phyloP scores from a whole-genome alignment of 75 land plant genomes.

The Selaginella moellendorffii region DNA sequence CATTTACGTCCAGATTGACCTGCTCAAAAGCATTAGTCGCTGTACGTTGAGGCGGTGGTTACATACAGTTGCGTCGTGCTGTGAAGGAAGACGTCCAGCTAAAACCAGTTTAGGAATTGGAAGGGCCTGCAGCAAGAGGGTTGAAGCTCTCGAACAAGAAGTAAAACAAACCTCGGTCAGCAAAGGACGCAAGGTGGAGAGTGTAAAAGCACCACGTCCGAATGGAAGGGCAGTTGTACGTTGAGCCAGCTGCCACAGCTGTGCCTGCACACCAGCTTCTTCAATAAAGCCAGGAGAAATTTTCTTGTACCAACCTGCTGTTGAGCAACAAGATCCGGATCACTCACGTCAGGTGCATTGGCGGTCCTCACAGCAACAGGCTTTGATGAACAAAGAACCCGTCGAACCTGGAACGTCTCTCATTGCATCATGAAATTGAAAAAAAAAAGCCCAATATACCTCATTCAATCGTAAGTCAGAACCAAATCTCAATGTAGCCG shows the following conservation, averaged over 20 bases:
- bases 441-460: constrained; percentile 28
- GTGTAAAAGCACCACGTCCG: constrained; percentile 98
- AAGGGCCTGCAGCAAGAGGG: constrained; percentile 41
- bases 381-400: constrained; percentile 77
- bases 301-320: constrained; percentile 44
- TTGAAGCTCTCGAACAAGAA: no score
- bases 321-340: constrained; percentile 84
- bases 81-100: constrained; percentile 88
- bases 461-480: constrained; percentile 85
- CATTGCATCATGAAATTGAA: neutral
- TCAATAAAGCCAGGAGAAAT: no score
- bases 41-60: no score
- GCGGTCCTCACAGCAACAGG: constrained; percentile 68
- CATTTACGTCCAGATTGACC: constrained; percentile 78
- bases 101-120: constrained; percentile 73
- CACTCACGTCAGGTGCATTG: constrained; percentile 37
- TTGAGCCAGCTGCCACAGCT: constrained; percentile 91
- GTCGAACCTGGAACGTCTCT: constrained; percentile 51
- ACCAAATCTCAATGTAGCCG: constrained; percentile 75
- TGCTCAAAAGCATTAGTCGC: no score
- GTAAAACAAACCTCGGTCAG: constrained; percentile 92
- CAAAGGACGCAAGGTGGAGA: constrained; percentile 63
- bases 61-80: constrained; percentile 92
- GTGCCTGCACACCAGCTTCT: constrained; percentile 40
- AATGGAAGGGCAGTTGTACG: constrained; percentile 90